Conservation (phyloP, 2,329 filamentous ascomycete genomes). For the Fusarium sp. region DNA sequence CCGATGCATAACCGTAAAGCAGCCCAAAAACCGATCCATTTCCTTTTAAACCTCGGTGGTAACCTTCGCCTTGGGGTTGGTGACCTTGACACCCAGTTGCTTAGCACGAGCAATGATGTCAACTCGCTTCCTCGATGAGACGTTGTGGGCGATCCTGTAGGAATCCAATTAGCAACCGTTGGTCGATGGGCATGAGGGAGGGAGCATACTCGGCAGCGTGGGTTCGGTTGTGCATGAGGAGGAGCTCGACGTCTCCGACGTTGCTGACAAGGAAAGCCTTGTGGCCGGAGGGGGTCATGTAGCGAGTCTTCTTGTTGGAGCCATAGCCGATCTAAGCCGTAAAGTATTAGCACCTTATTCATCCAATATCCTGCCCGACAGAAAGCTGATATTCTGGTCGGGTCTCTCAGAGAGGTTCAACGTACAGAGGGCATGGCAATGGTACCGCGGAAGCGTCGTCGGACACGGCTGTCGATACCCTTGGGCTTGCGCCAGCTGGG, state of each 20-base stretch:
- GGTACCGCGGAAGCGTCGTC: conserved; percentile 96
- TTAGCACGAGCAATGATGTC: conserved; percentile 98
- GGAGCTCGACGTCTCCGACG: conserved; percentile 93
- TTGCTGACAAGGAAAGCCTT: conserved; percentile 99
- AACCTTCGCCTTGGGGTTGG: conserved; percentile 98
- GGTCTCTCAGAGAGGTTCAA: conserved; percentile 48
- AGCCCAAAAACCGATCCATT: conserved; percentile 50
- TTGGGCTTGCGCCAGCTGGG: conserved; percentile 99
- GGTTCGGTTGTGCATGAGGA: conserved; percentile 99
- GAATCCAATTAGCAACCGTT: conserved; percentile 38
- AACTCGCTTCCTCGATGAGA: conserved; percentile 98
- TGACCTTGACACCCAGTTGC: conserved; percentile 99
- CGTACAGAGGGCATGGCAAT: conserved; percentile 98
- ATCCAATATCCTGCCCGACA: background rate
- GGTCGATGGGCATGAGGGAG: background rate
- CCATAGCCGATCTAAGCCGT: conserved; percentile 90
- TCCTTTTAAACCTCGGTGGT: conserved; percentile 86
- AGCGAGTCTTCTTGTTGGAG: conserved; percentile 99
- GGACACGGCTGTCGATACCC: conserved; percentile 99
- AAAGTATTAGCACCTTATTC: conserved; percentile 37
- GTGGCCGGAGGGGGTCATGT: conserved; percentile 99
- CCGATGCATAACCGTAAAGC: conserved; percentile 53
- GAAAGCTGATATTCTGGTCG: conserved; percentile 15
- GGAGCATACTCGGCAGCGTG: conserved; percentile 95
- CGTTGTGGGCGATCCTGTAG: conserved; percentile 94